A percentile compares a stretch with the other conserved stretches of the same genome.
phyloP scores from a whole-genome alignment of 2,329 filamentous ascomycete genomes.

The Simplicillium aogashimaense region DNA sequence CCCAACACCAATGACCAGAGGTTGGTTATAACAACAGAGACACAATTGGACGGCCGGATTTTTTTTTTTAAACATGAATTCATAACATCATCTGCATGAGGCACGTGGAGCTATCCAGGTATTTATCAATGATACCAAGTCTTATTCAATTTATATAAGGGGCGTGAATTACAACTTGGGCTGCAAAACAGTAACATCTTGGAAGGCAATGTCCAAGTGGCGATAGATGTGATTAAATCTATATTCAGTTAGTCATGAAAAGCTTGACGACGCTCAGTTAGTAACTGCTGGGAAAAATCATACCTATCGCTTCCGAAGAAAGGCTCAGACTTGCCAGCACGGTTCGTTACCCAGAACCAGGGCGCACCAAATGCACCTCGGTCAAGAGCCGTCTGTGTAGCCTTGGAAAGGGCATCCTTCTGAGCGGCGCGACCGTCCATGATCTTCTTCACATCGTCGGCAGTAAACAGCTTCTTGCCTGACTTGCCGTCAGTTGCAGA shows the following conservation, averaged over 20 bases:
- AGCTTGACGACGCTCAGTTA: background rate
- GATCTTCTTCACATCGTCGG: conserved; percentile 43
- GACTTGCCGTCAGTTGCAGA: conserved; percentile 16
- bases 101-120: no score
- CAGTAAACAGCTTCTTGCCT: conserved; percentile 30
- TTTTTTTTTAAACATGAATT: no score
- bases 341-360: conserved; percentile 61
- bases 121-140: no score
- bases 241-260: conserved; percentile 1
- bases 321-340: conserved; percentile 47
- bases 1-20: no score
- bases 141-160: no score
- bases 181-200: background rate
- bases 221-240: conserved; percentile 60
- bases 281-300: conserved; percentile 15
- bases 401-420: conserved; percentile 36
- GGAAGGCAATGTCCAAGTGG: background rate
- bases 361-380: conserved; percentile 67
- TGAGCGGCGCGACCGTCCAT: conserved; percentile 39
- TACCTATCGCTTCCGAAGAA: conserved; percentile 70
- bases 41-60: no score
- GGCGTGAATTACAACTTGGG: no score
- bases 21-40: no score
- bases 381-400: conserved; percentile 52
- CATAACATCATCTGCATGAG: no score